Percentiles rank a stretch among this genome's conserved stretches.
Conservation (phyloP, 2,329 filamentous ascomycete species). For the Ophiostoma australiae region DNA sequence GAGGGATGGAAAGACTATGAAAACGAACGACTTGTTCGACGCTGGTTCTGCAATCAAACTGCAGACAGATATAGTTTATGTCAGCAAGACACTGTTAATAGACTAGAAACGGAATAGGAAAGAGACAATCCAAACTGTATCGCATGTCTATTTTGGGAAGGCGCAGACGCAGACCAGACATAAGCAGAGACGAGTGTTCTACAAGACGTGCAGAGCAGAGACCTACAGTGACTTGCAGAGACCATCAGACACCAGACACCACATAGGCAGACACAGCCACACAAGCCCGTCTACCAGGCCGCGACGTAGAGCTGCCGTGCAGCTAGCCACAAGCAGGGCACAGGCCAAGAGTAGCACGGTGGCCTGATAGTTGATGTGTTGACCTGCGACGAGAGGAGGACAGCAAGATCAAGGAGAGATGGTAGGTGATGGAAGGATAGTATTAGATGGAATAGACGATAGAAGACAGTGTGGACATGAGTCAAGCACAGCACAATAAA, state of each 20-base stretch:
- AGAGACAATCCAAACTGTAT: neutral
- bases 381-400: too few relatives aligned
- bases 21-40: too few relatives aligned
- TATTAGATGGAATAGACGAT: too few relatives aligned
- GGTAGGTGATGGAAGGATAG: too few relatives aligned
- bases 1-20: neutral
- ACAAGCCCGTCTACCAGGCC: neutral
- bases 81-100: neutral
- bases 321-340: neutral
- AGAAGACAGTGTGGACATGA: too few relatives aligned
- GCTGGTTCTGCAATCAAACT: neutral
- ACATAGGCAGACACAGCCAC: neutral
- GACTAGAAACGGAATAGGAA: neutral
- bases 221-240: neutral
- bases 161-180: neutral
- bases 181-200: neutral
- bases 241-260: neutral
- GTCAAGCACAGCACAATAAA: too few relatives aligned
- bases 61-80: neutral
- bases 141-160: conserved; percentile 6
- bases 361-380: neutral
- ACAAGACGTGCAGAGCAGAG: too few relatives aligned
- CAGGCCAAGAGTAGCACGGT: neutral
- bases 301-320: neutral
- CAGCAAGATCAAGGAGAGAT: too few relatives aligned